phyloP scores from a whole-genome alignment of 2,329 filamentous ascomycete genomes.

The Fusarium foetens region DNA sequence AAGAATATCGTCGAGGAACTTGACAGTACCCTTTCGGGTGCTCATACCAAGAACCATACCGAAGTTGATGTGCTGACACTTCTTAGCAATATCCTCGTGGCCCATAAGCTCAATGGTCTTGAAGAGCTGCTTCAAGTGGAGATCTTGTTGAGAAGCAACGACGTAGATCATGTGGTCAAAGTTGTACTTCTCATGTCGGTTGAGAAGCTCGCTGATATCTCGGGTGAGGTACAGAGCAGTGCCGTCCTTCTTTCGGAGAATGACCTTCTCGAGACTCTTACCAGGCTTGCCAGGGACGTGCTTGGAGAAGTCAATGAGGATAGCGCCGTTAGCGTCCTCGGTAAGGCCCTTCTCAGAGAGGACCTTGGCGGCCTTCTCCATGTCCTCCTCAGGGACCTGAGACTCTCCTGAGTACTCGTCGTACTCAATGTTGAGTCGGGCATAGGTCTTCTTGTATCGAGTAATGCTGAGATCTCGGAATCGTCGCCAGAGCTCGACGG shows the following conservation, averaged over 20 bases:
- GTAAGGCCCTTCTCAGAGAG: constrained; percentile 73
- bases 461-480: constrained; percentile 75
- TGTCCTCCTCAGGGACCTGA: constrained; percentile 73
- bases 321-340: constrained; percentile 76
- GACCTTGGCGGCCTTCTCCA: constrained; percentile 70
- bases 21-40: constrained; percentile 77
- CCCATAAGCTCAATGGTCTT: constrained; percentile 80
- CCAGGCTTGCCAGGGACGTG: constrained; percentile 72
- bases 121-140: constrained; percentile 79
- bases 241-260: constrained; percentile 78
- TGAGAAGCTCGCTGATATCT: constrained; percentile 79
- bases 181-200: constrained; percentile 69
- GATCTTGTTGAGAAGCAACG: constrained; percentile 76
- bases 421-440: constrained; percentile 75
- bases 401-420: constrained; percentile 79
- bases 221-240: constrained; percentile 82
- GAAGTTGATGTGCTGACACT: constrained; percentile 80
- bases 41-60: constrained; percentile 77
- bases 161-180: constrained; percentile 87
- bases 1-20: constrained; percentile 65
- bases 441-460: constrained; percentile 74
- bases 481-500: constrained; percentile 70
- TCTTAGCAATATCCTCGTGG: constrained; percentile 72
- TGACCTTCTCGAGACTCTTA: constrained; percentile 75
- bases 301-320: constrained; percentile 77